Base-by-base conservation (phyloP, 495 filamentous ascomycete species). In the Amniculicola lignicola region DNA sequence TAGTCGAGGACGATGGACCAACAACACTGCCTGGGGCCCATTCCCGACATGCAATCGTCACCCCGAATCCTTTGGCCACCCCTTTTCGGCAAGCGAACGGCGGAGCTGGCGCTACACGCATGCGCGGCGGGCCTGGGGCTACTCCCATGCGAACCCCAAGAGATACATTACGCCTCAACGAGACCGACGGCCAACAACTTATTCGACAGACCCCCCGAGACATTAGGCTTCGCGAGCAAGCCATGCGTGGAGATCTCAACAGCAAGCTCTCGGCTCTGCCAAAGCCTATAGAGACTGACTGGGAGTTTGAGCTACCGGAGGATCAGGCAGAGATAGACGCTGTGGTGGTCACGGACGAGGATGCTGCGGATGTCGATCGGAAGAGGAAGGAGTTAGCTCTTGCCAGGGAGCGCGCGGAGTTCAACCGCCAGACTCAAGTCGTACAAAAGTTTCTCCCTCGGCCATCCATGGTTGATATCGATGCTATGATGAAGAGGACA, bases 31-130 rank as follows among this genome's bases (percentile, higher is more conserved):
- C 95, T 9, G 87, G 90, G 16, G 84, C 86, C 22, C 82, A 88
- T 35, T 79, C 89, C 51, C 83, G 81, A 63, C 88, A 94, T 58
- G 77, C 85, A 15, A 79, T 95, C 25, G 78, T 88, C 18, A 98
- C 93, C 1, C 94, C 93, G 1, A 98, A 98, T 68, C 93, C 93
- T 18, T 76, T 98, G 73, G 91, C 93, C 10, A 98, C 93, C 3
- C 94, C 93, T 14, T 80, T 96, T 59, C 84, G 89, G 41, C 75
- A 83, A 60, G 78, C 75, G n/a, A 78, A 71, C 46, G 62, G 58
- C 0, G 89, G 82, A 11, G 72, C 84, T 33, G 87, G 84, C 47
- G 84, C 84, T 9, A 94, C 89, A 12, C 88, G 89, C 9, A 75
- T 83, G 68, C 75, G 76, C 11, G 56, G 66, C 55, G 74, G 80